These are phyloP conservation scores for Alternaria arbusti DNA, from an alignment of 2,329 filamentous ascomycete genomes.

Conservation along the genomic window DNA sequence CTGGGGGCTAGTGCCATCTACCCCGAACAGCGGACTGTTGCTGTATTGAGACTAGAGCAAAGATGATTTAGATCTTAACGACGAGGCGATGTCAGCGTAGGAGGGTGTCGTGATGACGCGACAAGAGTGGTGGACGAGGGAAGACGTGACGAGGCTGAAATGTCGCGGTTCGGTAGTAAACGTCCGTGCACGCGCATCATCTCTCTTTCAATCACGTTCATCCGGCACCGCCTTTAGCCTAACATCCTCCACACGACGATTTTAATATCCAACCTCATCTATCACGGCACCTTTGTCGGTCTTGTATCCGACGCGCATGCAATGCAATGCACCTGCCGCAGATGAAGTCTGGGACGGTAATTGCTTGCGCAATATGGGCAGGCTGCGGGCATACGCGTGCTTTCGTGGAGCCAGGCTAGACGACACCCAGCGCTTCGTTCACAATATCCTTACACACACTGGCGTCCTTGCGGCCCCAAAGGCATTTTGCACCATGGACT, in stretches of 20 bases:
- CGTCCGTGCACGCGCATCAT: conserved; percentile 28
- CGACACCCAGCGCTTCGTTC: conserved; percentile 28
- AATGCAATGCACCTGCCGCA: conserved; percentile 24
- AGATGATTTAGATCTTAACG: conserved; percentile 18
- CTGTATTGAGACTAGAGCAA: conserved; percentile 15
- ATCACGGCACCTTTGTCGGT: conserved; percentile 26
- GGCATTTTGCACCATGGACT: not conserved
- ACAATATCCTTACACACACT: conserved; percentile 26
- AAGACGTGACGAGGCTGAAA: conserved; percentile 34
- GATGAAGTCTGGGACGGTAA: conserved; percentile 27
- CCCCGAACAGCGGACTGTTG: conserved; percentile 28
- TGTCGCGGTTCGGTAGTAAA: conserved; percentile 10
- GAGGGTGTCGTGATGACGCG: conserved; percentile 17
- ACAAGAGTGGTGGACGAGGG: conserved; percentile 26
- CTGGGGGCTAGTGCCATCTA: conserved; percentile 31
- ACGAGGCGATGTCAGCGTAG: conserved; percentile 17
- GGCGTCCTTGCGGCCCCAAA: not conserved
- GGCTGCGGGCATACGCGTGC: conserved; percentile 21
- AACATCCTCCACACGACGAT: conserved; percentile 30
- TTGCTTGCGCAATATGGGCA: conserved; percentile 31
- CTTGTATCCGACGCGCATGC: conserved; percentile 20
- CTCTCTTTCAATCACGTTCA: conserved; percentile 29
- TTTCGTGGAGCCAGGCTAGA: conserved; percentile 28
- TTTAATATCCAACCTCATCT: conserved; percentile 40
- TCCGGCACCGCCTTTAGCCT: conserved; percentile 39